Base-by-base conservation (phyloP, 2,329 filamentous ascomycete species). In the Ceratocystis colombiana region DNA sequence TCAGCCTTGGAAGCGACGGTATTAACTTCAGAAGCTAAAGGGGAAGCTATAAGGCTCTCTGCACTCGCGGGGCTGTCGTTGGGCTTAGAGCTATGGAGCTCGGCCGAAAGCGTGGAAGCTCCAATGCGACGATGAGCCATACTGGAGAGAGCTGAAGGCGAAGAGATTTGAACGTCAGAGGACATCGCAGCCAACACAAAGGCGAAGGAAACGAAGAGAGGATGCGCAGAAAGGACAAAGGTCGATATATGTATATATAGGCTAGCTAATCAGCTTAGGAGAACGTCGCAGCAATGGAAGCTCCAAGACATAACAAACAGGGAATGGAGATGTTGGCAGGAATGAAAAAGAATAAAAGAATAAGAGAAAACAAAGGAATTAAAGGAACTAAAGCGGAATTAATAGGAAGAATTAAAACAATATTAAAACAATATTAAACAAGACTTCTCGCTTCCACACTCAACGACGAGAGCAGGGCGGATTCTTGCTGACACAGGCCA, bases 301-400 rank as follows among this genome's bases (percentile, higher is more conserved):
- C 5, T 22, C n/a, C 17, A 17, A 28, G 20, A 50, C 37, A 46
- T 12, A 48, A 48, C 50, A 55, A 55, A 25, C 50, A 50, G n/a
- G 25, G 41, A 10, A 30, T 17, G n/a, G 46, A 48, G 46, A 22
- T 15, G 6, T n/a, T 2, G 46, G 8, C 46, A 41, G n/a, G 12
- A 17, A 50, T 33, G 22, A 64, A 72, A 72, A 33, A 62, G 61
- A 28, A 41, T 28, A 17, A 62, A 44, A 41, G 15, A 30, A 46
- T 15, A 17, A 59, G n/a, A 46, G n/a, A 20, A 30, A 33, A 41
- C 5, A 10, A 41, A 53, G 4, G 22, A 63, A 57, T 33, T 55
- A 46, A 64, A 64, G 59, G 37, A 30, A 22, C 22, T 59, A 37
- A 30, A 57, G 25, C 0, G 12, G 50, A 6, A 48, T 20, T 55